Base-by-base conservation (phyloP, 345 rosid genomes). In the Boechera retrofracta region DNA sequence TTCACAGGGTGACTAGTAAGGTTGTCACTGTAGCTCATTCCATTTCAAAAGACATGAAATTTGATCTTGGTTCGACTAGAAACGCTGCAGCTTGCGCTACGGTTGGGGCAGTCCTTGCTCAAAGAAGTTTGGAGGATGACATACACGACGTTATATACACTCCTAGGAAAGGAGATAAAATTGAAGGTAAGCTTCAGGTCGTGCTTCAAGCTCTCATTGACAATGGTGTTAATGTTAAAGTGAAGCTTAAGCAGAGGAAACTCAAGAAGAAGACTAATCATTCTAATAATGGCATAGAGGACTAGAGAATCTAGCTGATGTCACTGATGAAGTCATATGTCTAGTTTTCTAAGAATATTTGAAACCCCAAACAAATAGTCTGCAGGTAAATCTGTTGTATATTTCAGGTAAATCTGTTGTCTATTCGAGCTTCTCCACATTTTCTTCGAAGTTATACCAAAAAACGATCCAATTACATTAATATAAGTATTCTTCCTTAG, bases 21-120 rank as follows among this genome's bases (percentile, higher is more conserved):
- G 99, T 95, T 56, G 98, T 92, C 8, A 87, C 84, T 24, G 91
- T 89, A 70, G 97, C 93, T 31, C 96, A 95, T 86, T 95, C 96
- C 2, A 95, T 92, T 64, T 91, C 97, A 0, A 92, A 85, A 82
- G 97, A 92, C 86, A 74, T 95, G 87, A 95, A 92, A 76, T 87
- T 92, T 35, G 93, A 89, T 70, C 87, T 91, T 61, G 68, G 79
- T 64, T 95, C 97, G 3, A 90, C 93, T 10, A 89, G 87, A 86
- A 89, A 89, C 65, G 87, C 81, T 3, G 69, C 76, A 65, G 87
- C 96, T 57, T 95, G 97, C 62, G 81, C 83, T 78, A 82, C 94
- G 35, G 90, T 91, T 21, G 98, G 98, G 11, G 55, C 77, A n/a
- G 72, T 90, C 58, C 83, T 95, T 29, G 97, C 98, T 38, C 91